Evolutionary conservation across 352 stramenopile genomes (phyloP), one percentile per base, ranked within the genome.

Genomic region (Discostella stelligera): DNA sequence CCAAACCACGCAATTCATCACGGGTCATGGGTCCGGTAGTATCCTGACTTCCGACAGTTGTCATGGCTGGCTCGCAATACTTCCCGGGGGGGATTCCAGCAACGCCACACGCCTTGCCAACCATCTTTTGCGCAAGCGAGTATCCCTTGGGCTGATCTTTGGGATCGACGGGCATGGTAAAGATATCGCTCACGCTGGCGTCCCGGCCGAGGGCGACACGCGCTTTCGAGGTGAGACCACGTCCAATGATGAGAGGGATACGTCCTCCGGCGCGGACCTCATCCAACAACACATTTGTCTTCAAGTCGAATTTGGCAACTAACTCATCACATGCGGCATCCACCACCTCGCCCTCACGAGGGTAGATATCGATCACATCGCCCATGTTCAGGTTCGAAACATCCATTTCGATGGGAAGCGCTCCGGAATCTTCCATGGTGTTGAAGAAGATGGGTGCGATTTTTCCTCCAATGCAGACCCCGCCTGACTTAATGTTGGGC

Each of bases 361-460:
- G 91, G 58, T 92, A 93, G 27, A 96, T 91, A 66, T 94, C 92
- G 72, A 96, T 94, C 46, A 94, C 88, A 77, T 95, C 89, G 14
- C 91, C 92, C 77, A 87, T 96, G 70, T 93, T 87, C 55, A 96
- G 77, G 30, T 89, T 69, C 14, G 32, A 73, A 3, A 96, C 92
- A 77, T 93, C 82, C 71, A 96, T 87, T 71, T 96, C 91, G 70
- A 96, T 93, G 25, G 92, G 92, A 0, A 96, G 74, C 14, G 92
- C 86, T 59, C 92, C 91, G 20, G 88, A 93, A 83, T 96, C 92
- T 82, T 96, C 89, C 90, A 95, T 94, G 68, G 92, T 96, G 69
- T 96, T 96, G 77, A 93, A 96, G 70, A 96, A 96, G 60, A 96
- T 96, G 27, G 92, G 92, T 23, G 92, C 92, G 80, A 95, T 96